Evolutionary conservation across 2,329 filamentous ascomycete species (phyloP).

Genomic region (Trichoderma afroharzianum): DNA sequence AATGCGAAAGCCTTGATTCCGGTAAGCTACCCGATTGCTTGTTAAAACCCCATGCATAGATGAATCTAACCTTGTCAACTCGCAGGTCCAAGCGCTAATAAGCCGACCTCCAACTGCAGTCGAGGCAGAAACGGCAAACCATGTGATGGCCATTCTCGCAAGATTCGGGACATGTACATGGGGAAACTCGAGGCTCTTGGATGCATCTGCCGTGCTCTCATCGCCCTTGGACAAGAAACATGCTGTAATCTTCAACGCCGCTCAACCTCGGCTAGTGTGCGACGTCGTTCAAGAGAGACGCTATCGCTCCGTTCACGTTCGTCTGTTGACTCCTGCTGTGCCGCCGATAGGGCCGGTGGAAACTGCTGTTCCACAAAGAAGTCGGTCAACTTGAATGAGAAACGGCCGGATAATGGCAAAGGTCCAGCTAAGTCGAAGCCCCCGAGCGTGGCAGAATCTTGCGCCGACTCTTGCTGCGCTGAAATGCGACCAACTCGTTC

Average conservation of each 20-base stretch:
- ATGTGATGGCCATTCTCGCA: conserved; percentile 36
- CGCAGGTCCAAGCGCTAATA: conserved; percentile 9
- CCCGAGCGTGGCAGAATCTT: background rate
- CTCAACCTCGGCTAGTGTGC: conserved; percentile 2
- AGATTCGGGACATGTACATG: background rate
- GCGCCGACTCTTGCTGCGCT: background rate
- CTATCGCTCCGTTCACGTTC: conserved; percentile 18
- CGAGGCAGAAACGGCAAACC: conserved; percentile 28
- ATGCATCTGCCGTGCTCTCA: conserved; percentile 51
- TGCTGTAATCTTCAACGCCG: conserved; percentile 40
- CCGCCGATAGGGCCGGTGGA: too few relatives aligned
- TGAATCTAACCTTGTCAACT: background rate
- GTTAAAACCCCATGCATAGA: background rate
- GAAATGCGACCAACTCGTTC: background rate
- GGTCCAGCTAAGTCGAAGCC: background rate
- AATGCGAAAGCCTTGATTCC: conserved; percentile 27
- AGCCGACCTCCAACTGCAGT: background rate
- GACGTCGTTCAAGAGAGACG: background rate
- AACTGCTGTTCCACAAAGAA: background rate
- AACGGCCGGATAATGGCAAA: background rate
- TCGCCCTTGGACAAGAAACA: conserved; percentile 49
- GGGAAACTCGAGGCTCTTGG: conserved; percentile 37
- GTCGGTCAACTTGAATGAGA: background rate
- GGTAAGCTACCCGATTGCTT: background rate
- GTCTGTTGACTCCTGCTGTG: conserved; percentile 29